Evolutionary conservation across 2,329 filamentous ascomycete species (phyloP).

Genomic region (Capronia epimyces): DNA sequence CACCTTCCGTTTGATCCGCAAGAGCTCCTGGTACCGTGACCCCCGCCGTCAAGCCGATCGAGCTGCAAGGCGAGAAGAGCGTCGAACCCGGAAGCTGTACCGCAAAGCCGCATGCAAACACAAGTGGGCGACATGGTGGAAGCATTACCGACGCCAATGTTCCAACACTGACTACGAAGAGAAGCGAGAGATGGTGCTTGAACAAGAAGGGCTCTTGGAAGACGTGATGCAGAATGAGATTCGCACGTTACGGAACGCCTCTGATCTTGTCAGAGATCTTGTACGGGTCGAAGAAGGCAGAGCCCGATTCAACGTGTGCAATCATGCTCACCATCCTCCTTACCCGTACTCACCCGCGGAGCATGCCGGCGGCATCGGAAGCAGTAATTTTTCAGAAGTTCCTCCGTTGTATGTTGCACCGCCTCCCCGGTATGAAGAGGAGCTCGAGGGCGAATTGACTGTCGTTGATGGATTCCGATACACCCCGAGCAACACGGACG

Average conservation of each 20-base stretch:
- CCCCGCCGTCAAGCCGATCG: conserved; percentile 49
- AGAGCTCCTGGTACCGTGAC: conserved; percentile 42
- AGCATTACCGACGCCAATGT: conserved; percentile 32
- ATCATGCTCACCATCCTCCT: conserved; percentile 2
- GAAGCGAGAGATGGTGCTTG: conserved; percentile 45
- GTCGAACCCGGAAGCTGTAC: conserved; percentile 48
- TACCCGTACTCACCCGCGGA: conserved; percentile 10
- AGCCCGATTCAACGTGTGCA: neutral
- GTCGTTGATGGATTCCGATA: conserved; percentile 44
- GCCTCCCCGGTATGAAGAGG: conserved; percentile 42
- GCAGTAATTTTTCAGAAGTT: conserved; percentile 15
- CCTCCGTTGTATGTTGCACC: conserved; percentile 27
- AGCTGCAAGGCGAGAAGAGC: conserved; percentile 51
- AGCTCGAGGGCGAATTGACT: conserved; percentile 34
- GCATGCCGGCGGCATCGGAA: conserved; percentile 25
- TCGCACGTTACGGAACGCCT: conserved; percentile 47
- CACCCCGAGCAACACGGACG: conserved; percentile 31
- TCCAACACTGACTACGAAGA: conserved; percentile 46
- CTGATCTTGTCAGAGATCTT: conserved; percentile 49
- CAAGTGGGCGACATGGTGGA: conserved; percentile 49
- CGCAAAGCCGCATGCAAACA: conserved; percentile 50
- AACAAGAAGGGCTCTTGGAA: conserved; percentile 44
- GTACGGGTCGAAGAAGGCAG: conserved; percentile 39
- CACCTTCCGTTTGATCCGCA: conserved; percentile 41
- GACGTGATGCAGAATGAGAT: conserved; percentile 48